phyloP scores from a whole-genome alignment of 73 alveolate genomes.

The Tetrahymena malaccensis region DNA sequence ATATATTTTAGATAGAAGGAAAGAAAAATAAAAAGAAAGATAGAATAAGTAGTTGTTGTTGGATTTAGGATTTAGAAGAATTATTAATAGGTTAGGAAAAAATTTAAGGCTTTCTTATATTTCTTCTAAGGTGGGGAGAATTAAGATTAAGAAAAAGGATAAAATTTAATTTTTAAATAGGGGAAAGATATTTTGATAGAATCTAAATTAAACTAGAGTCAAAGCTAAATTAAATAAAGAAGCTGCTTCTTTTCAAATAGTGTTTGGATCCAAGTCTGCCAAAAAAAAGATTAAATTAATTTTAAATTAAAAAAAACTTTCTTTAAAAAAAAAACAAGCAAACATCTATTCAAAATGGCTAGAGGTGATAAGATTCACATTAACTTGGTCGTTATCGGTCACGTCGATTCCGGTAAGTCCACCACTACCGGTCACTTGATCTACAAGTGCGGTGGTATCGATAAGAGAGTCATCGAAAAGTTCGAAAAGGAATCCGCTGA shows the following conservation, averaged over 20 bases:
- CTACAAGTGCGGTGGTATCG: constrained; percentile 92
- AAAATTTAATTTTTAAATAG: background rate
- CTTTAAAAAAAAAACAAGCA: background rate
- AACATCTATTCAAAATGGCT: background rate
- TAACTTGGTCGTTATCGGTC: constrained; percentile 92
- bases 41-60: background rate
- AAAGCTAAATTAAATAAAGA: background rate
- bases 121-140: background rate
- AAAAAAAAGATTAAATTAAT: background rate
- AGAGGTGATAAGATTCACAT: constrained; percentile 74
- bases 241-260: background rate
- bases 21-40: background rate
- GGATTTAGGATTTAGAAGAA: background rate
- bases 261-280: background rate
- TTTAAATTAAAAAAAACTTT: background rate
- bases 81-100: background rate
- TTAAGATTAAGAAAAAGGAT: background rate
- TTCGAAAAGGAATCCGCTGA: constrained; percentile 95
- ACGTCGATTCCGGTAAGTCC: constrained; percentile 94
- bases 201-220: background rate
- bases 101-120: background rate
- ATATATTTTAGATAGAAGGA: background rate
- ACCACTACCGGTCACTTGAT: constrained; percentile 93
- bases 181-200: background rate
- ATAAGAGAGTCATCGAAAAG: constrained; percentile 86